These are phyloP conservation scores for Acacia confusa DNA, from an alignment of 306 rosid species.

Conservation along the genomic window DNA sequence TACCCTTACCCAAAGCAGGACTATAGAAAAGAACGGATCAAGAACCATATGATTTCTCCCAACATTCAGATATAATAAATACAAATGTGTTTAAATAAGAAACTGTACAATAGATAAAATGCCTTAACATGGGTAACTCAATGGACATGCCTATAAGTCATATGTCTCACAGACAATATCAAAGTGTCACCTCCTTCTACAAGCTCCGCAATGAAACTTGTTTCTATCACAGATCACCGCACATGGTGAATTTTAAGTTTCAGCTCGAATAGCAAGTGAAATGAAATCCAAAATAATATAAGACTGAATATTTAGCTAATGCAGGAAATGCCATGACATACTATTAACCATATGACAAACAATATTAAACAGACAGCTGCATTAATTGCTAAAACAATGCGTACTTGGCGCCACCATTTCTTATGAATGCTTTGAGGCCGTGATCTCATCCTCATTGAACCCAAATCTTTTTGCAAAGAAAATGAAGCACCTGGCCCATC, in stretches of 20 bases:
- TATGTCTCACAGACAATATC: slow-evolving; percentile 24
- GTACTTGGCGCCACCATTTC: slow-evolving; percentile 89
- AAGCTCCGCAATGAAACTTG: slow-evolving; percentile 19
- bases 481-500: slow-evolving; percentile 55
- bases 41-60: slow-evolving; percentile 31
- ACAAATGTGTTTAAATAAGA: slow-evolving; percentile 28
- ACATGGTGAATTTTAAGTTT: slow-evolving; percentile 15
- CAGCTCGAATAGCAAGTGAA: slow-evolving; percentile 25
- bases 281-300: slow-evolving; percentile 24
- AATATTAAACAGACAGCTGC: slow-evolving; percentile 71
- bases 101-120: slow-evolving; percentile 39
- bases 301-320: slow-evolving; percentile 42
- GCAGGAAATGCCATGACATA: slow-evolving; percentile 70
- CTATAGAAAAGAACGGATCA: slow-evolving; percentile 19
- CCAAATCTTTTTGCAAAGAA: slow-evolving; percentile 58
- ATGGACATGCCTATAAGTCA: slow-evolving; percentile 32
- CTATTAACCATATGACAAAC: slow-evolving; percentile 65
- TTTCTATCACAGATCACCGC: slow-evolving; percentile 21
- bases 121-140: slow-evolving; percentile 24
- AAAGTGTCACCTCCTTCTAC: slow-evolving; percentile 15
- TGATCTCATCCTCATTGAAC: slow-evolving; percentile 68
- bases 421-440: slow-evolving; percentile 57
- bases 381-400: slow-evolving; percentile 84
- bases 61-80: slow-evolving; percentile 45
- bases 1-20: slow-evolving; percentile 7